Base-by-base conservation (phyloP, 1,284 basidiomycete species). In the Puccinia triticina region DNA sequence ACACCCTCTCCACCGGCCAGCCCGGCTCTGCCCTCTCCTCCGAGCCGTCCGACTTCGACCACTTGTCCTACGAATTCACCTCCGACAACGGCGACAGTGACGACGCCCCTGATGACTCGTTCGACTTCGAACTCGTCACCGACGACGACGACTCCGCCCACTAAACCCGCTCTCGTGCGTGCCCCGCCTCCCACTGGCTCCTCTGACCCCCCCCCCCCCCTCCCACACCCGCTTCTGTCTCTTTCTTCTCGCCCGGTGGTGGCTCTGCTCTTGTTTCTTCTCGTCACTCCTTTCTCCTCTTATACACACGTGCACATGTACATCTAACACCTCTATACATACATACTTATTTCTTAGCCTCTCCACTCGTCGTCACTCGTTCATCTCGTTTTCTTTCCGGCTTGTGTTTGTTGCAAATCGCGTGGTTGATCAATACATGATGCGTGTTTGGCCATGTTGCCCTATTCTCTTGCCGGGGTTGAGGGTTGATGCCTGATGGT, bases 61-160 rank as follows among this genome's bases (percentile, higher is more conserved):
- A 55, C 50, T 37, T 73, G 34, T 73, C 71, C 12, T 73, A 73
- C 29, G 71, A 73, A 55, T 73, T 73, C 50, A 55, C 71, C 2
- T 73, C 71, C 8, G 71, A 53, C 18, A 21, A 34, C 40, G 71
- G 23, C 21, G 32, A 26, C 14, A 73, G 66, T 69, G 66, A 73
- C 8, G 55, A 34, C 50, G 71, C 3, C 53, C n/a, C n/a, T n/a
- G 46, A 34, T 46, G 71, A 73, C 53, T 48, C 50, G 50, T 55
- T 55, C 34, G 71, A 73, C 14, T 73, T 73, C 26, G 71, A 73
- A 34, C 71, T 73, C 2, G 53, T 73, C 46, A 73, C 71, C 29
- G 71, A 73, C 37, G 53, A 48, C 3, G 71, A 73, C 10, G 53
- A 26, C 23, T 50, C 53, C 1, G 48, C 29, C 29, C 16, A 73